These are phyloP conservation scores for Pisolithus orientalis DNA, from an alignment of 768 basidiomycete species.

Conservation along the genomic window DNA sequence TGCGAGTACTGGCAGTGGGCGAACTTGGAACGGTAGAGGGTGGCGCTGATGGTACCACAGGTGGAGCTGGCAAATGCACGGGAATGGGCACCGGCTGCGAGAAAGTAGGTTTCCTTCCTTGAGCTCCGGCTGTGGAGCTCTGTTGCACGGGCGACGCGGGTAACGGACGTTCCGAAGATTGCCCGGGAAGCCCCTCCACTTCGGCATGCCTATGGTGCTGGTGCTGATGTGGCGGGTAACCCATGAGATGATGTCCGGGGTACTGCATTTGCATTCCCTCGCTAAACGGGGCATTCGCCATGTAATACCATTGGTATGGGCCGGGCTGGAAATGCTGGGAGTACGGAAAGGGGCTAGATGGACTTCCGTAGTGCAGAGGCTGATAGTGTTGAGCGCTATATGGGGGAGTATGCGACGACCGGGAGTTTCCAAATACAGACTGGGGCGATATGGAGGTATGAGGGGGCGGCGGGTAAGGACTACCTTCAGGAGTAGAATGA, in stretches of 20 bases:
- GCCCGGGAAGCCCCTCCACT: constrained; percentile 15
- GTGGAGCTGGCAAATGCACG: neutral
- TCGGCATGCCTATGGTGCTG: constrained; percentile 4
- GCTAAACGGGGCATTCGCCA: constrained; percentile 25
- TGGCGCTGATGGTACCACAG: constrained; percentile 2
- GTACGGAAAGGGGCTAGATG: constrained; percentile 31
- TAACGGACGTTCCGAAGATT: constrained; percentile 10
- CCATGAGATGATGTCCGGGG: constrained; percentile 26
- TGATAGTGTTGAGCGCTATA: constrained; percentile 16
- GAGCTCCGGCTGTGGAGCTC: neutral
- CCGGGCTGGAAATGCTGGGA: constrained; percentile 30
- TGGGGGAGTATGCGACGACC: constrained; percentile 10
- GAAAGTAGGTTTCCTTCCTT: neutral
- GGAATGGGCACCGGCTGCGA: neutral
- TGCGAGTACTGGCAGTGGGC: neutral
- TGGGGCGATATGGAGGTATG: constrained; percentile 22
- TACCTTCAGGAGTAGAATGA: constrained; percentile 28
- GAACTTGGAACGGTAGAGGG: constrained; percentile 3
- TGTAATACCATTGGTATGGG: constrained; percentile 47
- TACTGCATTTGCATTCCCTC: constrained; percentile 25
- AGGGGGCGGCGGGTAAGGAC: constrained; percentile 18
- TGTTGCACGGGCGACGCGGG: constrained; percentile 8
- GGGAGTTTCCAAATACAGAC: constrained; percentile 16
- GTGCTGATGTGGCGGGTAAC: constrained; percentile 22
- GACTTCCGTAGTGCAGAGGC: constrained; percentile 22